A percentile compares a stretch with the other conserved stretches of the same genome.
Conservation (phyloP, 805 yeast species). For the Lipomyces sp. region DNA sequence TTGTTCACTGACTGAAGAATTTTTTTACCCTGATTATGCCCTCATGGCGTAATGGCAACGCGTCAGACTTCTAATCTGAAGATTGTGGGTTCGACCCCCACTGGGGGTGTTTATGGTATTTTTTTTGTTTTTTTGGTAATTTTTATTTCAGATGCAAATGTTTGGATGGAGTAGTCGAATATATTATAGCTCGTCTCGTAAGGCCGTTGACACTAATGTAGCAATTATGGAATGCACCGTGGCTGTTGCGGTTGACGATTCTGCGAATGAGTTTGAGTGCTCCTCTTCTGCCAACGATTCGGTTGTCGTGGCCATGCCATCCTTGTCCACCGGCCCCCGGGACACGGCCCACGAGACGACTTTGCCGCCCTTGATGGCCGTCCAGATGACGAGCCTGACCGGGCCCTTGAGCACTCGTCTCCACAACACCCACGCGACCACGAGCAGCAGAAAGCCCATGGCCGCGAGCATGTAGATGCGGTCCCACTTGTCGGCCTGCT, state of each 20-base stretch:
- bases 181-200: conserved; percentile 3
- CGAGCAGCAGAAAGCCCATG: conserved; percentile 39
- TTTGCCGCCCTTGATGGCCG: conserved; percentile 14
- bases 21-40: too few species aligned
- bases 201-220: background rate
- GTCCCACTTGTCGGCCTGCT: conserved; percentile 43
- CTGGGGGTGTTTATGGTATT: too few species aligned
- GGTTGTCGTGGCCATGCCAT: too few species aligned
- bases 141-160: background rate
- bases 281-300: too few species aligned
- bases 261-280: too few species aligned
- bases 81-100: conserved; percentile 28
- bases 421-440: conserved; percentile 40
- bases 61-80: conserved; percentile 28
- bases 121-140: too few species aligned
- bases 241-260: too few species aligned
- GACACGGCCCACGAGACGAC: conserved; percentile 14
- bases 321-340: background rate
- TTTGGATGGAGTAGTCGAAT: background rate
- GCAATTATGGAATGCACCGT: background rate
- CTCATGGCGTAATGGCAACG: conserved; percentile 25
- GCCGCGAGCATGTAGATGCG: conserved; percentile 39
- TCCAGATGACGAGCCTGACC: conserved; percentile 16
- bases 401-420: conserved; percentile 41
- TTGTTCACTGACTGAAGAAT: too few species aligned